Base-by-base conservation (phyloP, 1,284 basidiomycete species). In the Mycena sp. region DNA sequence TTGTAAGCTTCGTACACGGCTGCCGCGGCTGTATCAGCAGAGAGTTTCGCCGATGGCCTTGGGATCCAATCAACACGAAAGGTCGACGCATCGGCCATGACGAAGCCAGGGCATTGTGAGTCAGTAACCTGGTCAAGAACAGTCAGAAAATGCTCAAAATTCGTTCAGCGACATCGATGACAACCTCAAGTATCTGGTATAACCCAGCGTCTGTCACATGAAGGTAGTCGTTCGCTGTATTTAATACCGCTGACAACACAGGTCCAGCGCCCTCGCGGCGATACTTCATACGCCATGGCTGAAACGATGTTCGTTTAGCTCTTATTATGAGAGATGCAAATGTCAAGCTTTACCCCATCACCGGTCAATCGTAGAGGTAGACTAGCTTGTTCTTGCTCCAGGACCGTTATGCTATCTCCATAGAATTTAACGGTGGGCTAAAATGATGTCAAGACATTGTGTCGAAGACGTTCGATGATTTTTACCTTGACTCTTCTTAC, bases 371-470 rank as follows among this genome's bases (percentile, higher is more conserved):
- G 86, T 61, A 97, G 77, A 19, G 94, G 93, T 7, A 96, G 81
- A 25, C 80, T 85, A 0, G 89, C 90, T 43, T 80, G 78, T 63
- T 94, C 89, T 44, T 91, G 87, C 70, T 97, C 91, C n/a, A 94
- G 83, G 41, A 96, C 85, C 4, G 88, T 86, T 9, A 90, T 77
- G 43, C 83, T 82, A 9, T 84, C 84, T 40, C 90, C 86, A 71
- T 93, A 93, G 78, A 99, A 98, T 71, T 89, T 90, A 21, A 85
- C 95, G 1, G 92, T 96, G 3, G 97, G 95, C 88, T 94, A 67
- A 5, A 67, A 52, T 26, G 62, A 35, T 40, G 28, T 50, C 52
- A 50, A n/a, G 25, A 9, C n/a, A 2, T 51, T 25, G 7, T 7
- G n/a, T 23, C 32, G 16, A 1, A 43, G 7, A 10, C 19, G 30